Conservation (phyloP, 2,329 filamentous ascomycete genomes). For the Colletotrichum tanaceti region DNA sequence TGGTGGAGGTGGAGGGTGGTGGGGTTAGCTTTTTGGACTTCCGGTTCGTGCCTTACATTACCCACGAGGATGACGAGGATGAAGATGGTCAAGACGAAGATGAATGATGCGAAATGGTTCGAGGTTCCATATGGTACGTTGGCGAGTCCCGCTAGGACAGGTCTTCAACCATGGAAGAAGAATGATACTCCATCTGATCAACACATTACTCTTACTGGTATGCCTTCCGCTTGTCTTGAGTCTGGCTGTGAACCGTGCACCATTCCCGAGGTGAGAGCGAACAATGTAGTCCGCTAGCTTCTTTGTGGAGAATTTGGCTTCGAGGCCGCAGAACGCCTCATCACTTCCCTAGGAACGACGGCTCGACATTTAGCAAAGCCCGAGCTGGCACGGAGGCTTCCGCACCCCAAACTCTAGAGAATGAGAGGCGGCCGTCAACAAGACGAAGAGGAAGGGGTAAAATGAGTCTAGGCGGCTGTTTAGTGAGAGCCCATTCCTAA, state of each 20-base stretch:
- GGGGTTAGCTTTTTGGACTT: constrained; percentile 83
- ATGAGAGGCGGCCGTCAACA: not conserved
- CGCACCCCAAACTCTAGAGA: not conserved
- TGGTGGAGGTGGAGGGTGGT: constrained; percentile 85
- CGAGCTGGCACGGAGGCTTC: not conserved
- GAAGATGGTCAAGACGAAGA: constrained; percentile 53
- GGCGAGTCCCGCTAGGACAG: not conserved
- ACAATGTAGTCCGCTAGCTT: constrained; percentile 20
- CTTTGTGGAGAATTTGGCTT: constrained; percentile 22
- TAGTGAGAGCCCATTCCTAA: constrained; percentile 24
- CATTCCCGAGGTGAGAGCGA: constrained; percentile 30
- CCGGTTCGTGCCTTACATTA: constrained; percentile 78
- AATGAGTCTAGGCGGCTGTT: constrained; percentile 10
- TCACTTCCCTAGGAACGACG: constrained; percentile 21
- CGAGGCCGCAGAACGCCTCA: constrained; percentile 1
- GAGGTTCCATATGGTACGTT: not conserved
- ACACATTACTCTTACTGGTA: not conserved
- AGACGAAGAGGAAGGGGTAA: not conserved
- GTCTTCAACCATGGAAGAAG: no score
- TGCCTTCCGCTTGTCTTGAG: constrained; percentile 30
- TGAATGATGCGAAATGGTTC: constrained; percentile 19
- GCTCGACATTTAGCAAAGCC: constrained; percentile 14
- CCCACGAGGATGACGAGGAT: constrained; percentile 67
- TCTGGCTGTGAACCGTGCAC: constrained; percentile 18
- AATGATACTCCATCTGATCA: no score